phyloP scores from a whole-genome alignment of 2,329 filamentous ascomycete species.

The Aplosporella prunicola region DNA sequence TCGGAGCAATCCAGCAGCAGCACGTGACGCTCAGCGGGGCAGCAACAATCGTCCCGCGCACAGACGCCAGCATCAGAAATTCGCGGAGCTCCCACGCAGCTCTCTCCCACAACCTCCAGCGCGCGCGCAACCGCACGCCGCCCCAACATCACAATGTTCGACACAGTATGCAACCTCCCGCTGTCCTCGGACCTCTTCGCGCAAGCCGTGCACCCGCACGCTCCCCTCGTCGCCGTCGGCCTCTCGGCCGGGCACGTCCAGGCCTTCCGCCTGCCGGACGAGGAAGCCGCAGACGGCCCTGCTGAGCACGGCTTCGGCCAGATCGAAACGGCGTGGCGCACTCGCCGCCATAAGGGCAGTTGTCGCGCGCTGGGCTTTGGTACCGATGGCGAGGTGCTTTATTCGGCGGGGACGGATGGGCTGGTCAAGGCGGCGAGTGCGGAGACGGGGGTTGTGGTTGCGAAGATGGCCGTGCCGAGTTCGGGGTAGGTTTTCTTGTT shows the following conservation, averaged over 20 bases:
- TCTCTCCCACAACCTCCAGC: no score
- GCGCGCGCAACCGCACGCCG: no score
- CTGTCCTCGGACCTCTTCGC: conserved; percentile 79
- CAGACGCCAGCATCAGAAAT: no score
- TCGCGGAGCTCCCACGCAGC: no score
- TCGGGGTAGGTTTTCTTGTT: conserved; percentile 29
- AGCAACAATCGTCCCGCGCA: no score
- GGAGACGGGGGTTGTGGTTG: conserved; percentile 57
- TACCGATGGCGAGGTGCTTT: conserved; percentile 62
- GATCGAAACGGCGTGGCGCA: conserved; percentile 79
- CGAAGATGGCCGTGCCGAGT: conserved; percentile 69
- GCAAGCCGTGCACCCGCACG: conserved; percentile 74
- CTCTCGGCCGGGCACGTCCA: conserved; percentile 78
- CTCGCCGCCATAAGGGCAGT: conserved; percentile 85
- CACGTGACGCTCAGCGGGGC: no score
- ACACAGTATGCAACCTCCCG: conserved; percentile 84
- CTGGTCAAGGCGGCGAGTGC: conserved; percentile 52
- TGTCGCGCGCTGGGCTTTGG: conserved; percentile 75
- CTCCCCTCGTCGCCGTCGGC: conserved; percentile 79
- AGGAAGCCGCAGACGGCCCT: conserved; percentile 35
- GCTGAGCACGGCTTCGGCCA: conserved; percentile 57
- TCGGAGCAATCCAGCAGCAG: no score
- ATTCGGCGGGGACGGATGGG: conserved; percentile 52
- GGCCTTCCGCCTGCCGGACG: conserved; percentile 62
- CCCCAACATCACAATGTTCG: conserved; percentile 55